Evolutionary conservation across 2,329 filamentous ascomycete species (phyloP).

Genomic region (Chaetomiaceae sp.): DNA sequence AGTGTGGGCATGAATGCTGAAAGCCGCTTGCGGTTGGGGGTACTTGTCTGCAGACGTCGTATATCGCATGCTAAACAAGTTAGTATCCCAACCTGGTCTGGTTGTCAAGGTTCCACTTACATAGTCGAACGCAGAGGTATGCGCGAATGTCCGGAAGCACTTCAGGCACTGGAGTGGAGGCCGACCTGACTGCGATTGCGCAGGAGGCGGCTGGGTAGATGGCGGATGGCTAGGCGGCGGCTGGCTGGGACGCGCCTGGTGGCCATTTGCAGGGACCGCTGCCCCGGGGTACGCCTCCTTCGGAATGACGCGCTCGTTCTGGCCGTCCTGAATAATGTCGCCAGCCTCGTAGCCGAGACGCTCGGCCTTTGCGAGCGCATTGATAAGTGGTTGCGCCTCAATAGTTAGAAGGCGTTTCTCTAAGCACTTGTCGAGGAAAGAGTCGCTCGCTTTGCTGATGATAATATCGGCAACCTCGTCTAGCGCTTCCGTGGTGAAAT

Average conservation of each 20-base stretch:
- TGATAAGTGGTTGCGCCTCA: conserved; percentile 50
- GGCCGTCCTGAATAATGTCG: conserved; percentile 45
- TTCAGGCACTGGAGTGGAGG: conserved; percentile 21
- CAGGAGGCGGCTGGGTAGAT: conserved; percentile 1
- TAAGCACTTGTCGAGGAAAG: conserved; percentile 51
- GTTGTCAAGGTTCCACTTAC: conserved; percentile 13
- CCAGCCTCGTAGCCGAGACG: conserved; percentile 52
- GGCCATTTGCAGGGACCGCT: conserved; percentile 3
- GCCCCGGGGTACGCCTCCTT: conserved; percentile 27
- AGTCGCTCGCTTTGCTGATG: conserved; percentile 43
- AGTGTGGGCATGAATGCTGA: conserved; percentile 22
- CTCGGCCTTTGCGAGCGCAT: conserved; percentile 52
- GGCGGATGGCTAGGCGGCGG: too few species aligned
- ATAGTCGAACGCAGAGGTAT: conserved; percentile 20
- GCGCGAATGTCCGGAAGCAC: conserved; percentile 26
- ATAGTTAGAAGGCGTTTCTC: conserved; percentile 50
- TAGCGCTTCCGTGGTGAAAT: conserved; percentile 39
- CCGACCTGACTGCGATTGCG: neutral
- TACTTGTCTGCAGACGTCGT: conserved; percentile 21
- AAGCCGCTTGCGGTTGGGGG: conserved; percentile 24
- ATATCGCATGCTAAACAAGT: conserved; percentile 19
- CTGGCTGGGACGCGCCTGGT: neutral
- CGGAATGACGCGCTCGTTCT: conserved; percentile 37
- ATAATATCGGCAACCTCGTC: conserved; percentile 44
- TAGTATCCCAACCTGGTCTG: neutral